Conservation (phyloP, 305 asterid species). For the Striga hermonthica region DNA sequence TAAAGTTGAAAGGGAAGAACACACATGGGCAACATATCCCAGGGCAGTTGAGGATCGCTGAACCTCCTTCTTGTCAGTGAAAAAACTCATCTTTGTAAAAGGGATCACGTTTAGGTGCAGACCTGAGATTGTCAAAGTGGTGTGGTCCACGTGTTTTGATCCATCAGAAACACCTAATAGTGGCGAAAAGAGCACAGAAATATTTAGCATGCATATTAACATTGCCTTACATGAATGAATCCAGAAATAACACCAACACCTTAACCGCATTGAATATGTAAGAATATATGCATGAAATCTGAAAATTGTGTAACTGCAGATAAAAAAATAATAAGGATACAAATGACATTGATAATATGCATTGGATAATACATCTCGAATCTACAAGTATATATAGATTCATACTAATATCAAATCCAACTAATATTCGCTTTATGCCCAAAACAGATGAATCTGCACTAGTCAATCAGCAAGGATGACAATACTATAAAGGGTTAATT, state of each 20-base stretch:
- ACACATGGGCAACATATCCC: conserved; percentile 93
- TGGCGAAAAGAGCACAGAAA: conserved; percentile 25
- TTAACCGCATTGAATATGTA: conserved; percentile 20
- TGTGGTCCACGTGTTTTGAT: conserved; percentile 67
- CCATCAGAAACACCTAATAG: conserved; percentile 64
- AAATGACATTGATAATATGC: neutral
- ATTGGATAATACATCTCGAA: conserved; percentile 15
- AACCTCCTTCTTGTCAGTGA: conserved; percentile 95
- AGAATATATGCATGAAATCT: conserved; percentile 15
- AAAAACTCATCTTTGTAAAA: conserved; percentile 89
- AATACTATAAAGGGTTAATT: too few relatives aligned
- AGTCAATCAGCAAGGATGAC: too few relatives aligned
- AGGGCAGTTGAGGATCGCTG: conserved; percentile 94
- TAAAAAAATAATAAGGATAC: neutral
- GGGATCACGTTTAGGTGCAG: conserved; percentile 80
- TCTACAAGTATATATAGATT: neutral
- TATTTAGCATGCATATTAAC: conserved; percentile 19
- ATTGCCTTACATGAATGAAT: conserved; percentile 27
- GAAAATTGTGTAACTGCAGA: conserved; percentile 10
- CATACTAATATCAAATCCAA: too few relatives aligned
- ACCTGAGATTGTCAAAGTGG: conserved; percentile 81
- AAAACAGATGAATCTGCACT: too few relatives aligned
- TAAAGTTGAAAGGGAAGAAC: conserved; percentile 41
- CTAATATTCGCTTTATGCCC: too few relatives aligned
- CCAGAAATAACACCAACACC: conserved; percentile 24